Percentiles rank a stretch among this genome's conserved stretches.
Conservation (phyloP, 352 stramenopile species). For the Phytophthora pini region DNA sequence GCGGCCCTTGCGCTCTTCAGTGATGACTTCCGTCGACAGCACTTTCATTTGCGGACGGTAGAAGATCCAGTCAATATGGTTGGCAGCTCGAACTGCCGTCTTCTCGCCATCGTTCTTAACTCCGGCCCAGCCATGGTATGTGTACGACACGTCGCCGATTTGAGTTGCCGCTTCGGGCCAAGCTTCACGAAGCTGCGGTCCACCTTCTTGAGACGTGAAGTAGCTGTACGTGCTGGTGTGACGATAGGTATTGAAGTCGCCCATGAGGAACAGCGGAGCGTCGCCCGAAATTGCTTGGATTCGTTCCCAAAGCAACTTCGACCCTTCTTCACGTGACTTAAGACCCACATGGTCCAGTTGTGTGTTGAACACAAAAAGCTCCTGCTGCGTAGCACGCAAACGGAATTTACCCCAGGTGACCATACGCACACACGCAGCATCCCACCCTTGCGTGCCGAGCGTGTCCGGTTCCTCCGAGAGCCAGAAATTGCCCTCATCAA, state of each 20-base stretch:
- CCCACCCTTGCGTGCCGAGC: constrained; percentile 63
- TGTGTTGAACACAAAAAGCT: constrained; percentile 83
- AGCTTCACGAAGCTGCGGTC: constrained; percentile 71
- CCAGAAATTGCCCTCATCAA: constrained; percentile 79
- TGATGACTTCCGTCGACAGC: constrained; percentile 82
- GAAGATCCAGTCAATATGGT: constrained; percentile 93
- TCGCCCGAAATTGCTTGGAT: constrained; percentile 65
- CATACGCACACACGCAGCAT: constrained; percentile 71
- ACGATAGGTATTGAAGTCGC: constrained; percentile 90
- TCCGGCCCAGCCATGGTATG: constrained; percentile 89
- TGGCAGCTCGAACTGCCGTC: constrained; percentile 63
- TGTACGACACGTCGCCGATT: constrained; percentile 84
- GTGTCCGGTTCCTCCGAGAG: constrained; percentile 74
- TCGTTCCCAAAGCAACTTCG: constrained; percentile 66
- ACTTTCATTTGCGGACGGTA: constrained; percentile 83
- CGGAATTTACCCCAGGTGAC: constrained; percentile 81
- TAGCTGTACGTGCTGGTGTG: constrained; percentile 84
- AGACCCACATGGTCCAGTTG: constrained; percentile 75
- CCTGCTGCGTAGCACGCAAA: constrained; percentile 60
- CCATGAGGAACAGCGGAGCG: constrained; percentile 77
- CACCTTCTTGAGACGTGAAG: constrained; percentile 68
- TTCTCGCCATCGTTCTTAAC: constrained; percentile 84
- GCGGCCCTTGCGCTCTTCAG: constrained; percentile 76
- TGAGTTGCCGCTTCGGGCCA: constrained; percentile 73
- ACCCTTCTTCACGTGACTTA: constrained; percentile 58